A percentile compares a stretch with the other conserved stretches of the same genome.
phyloP scores from a whole-genome alignment of 1,284 basidiomycete species.

The Athelia sp. region DNA sequence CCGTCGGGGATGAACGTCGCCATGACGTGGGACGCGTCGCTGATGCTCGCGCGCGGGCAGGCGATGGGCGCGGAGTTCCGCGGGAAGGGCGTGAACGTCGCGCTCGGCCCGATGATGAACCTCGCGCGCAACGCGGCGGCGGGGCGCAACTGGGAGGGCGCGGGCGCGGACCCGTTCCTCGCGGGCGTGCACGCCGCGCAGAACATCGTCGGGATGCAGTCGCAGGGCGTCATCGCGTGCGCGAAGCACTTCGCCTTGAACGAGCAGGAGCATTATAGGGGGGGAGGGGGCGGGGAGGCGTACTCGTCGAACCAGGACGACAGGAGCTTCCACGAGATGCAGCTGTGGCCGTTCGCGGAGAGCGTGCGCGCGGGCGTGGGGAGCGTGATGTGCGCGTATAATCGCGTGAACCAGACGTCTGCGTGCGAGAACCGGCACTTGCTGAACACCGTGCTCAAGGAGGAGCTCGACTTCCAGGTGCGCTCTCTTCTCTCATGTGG shows the following conservation, averaged over 20 bases:
- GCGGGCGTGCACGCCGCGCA: constrained; percentile 34
- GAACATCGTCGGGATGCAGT: constrained; percentile 25
- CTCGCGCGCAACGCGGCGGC: constrained; percentile 16
- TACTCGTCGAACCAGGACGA: constrained; percentile 39
- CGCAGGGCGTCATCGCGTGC: constrained; percentile 36
- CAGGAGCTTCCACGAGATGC: constrained; percentile 33
- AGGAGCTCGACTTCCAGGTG: constrained; percentile 24
- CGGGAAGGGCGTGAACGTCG: constrained; percentile 46
- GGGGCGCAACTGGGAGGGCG: constrained; percentile 49
- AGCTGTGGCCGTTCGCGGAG: constrained; percentile 37
- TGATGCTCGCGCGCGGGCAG: constrained; percentile 42
- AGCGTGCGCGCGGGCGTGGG: constrained; percentile 41
- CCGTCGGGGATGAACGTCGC: constrained; percentile 18
- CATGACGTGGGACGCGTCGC: constrained; percentile 20
- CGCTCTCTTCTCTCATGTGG: not conserved
- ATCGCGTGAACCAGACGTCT: constrained; percentile 39
- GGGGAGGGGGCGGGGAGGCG: constrained; percentile 11
- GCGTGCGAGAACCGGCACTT: constrained; percentile 42
- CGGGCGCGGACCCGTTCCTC: constrained; percentile 37
- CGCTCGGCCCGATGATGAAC: constrained; percentile 26
- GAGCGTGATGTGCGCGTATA: constrained; percentile 45
- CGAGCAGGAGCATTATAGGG: constrained; percentile 32
- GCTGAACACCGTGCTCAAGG: constrained; percentile 46
- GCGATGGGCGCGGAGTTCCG: constrained; percentile 48
- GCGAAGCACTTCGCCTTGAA: constrained; percentile 28